These are phyloP conservation scores for Beauveria varroae DNA, from an alignment of 2,329 filamentous ascomycete genomes.

Conservation along the genomic window DNA sequence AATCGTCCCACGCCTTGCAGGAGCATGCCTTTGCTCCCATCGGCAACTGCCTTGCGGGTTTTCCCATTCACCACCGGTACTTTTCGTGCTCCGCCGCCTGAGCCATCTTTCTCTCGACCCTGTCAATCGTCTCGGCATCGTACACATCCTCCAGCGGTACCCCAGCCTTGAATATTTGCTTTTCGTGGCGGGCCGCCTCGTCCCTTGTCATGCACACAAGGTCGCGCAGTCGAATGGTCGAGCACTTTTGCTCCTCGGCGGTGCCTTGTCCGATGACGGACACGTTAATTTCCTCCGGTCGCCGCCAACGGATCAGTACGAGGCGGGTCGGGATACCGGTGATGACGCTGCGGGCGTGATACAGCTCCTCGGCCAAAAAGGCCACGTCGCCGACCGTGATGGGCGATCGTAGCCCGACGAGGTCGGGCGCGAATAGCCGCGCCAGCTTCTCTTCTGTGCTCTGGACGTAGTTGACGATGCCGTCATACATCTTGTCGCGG, in stretches of 20 bases:
- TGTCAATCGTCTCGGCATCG: constrained; percentile 54
- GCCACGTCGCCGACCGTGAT: constrained; percentile 74
- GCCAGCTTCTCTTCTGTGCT: constrained; percentile 71
- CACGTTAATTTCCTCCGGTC: constrained; percentile 51
- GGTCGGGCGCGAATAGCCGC: constrained; percentile 28
- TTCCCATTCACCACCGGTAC: constrained; percentile 29
- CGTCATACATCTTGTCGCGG: constrained; percentile 87
- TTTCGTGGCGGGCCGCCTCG: constrained; percentile 73
- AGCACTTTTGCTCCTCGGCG: constrained; percentile 68
- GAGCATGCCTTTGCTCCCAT: not conserved
- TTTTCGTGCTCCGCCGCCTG: constrained; percentile 59
- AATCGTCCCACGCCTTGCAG: not conserved
- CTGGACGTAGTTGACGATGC: constrained; percentile 68
- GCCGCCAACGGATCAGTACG: constrained; percentile 72
- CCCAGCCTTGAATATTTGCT: constrained; percentile 63
- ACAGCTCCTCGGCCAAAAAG: constrained; percentile 87
- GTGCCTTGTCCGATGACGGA: constrained; percentile 54
- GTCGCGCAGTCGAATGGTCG: constrained; percentile 60
- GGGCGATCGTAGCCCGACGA: constrained; percentile 68
- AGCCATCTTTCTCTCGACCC: constrained; percentile 57
- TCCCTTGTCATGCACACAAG: constrained; percentile 92
- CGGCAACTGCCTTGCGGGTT: not conserved
- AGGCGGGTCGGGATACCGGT: constrained; percentile 76
- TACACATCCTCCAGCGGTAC: constrained; percentile 69
- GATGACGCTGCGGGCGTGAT: constrained; percentile 71